A percentile compares a stretch with the other conserved stretches of the same genome.
These are phyloP conservation scores for Brassica balearica DNA, from an alignment of 441 rosid species.

Conservation along the genomic window DNA sequence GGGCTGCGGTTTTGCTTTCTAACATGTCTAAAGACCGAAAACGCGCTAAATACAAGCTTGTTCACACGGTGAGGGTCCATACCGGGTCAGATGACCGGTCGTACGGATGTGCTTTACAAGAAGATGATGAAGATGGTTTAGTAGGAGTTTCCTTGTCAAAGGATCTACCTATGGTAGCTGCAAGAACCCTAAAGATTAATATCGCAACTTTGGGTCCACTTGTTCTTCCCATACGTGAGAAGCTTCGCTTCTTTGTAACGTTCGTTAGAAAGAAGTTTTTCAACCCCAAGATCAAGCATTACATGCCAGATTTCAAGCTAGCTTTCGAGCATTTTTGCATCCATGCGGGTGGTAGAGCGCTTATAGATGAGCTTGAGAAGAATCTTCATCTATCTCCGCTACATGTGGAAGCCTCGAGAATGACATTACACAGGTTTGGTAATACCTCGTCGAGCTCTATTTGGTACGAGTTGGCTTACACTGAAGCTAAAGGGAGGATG, in stretches of 20 bases:
- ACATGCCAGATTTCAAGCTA: conserved; percentile 53
- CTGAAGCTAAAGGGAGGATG: background rate
- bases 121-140: background rate
- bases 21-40: background rate
- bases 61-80: background rate
- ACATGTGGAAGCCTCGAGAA: background rate
- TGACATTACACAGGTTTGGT: conserved; percentile 5
- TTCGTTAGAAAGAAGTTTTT: conserved; percentile 65
- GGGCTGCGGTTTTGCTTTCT: background rate
- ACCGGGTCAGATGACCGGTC: background rate
- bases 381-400: background rate
- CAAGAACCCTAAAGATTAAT: background rate
- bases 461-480: conserved; percentile 3
- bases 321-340: conserved; percentile 5
- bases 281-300: conserved; percentile 64
- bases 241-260: conserved; percentile 74
- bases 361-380: conserved; percentile 5
- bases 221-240: conserved; percentile 53
- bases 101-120: background rate
- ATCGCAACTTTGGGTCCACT: conserved; percentile 1
- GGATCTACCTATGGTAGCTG: conserved; percentile 7
- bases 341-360: conserved; percentile 13
- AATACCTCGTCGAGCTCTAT: background rate
- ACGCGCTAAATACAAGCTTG: conserved; percentile 5
- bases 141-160: background rate